These are phyloP conservation scores for Phyllosticta citriasiana DNA, from an alignment of 2,329 filamentous ascomycete genomes.

Conservation along the genomic window DNA sequence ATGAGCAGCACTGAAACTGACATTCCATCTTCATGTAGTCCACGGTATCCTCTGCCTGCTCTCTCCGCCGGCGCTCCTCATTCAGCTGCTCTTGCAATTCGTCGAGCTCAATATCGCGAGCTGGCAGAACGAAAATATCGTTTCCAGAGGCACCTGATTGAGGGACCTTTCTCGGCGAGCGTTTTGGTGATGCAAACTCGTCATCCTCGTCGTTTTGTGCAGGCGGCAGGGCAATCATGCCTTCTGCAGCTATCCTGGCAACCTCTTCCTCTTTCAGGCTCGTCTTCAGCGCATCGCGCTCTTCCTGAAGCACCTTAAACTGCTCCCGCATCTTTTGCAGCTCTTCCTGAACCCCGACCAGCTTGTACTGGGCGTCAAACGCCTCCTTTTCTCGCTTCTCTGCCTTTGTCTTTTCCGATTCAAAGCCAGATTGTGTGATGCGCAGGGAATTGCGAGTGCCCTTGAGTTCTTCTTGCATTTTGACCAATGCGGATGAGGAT, in stretches of 20 bases:
- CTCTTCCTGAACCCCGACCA: constrained; percentile 57
- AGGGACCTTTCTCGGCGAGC: constrained; percentile 37
- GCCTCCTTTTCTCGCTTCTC: constrained; percentile 57
- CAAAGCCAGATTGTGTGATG: constrained; percentile 48
- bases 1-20: constrained; percentile 56
- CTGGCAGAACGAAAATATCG: constrained; percentile 31
- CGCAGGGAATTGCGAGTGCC: constrained; percentile 46
- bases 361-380: constrained; percentile 55
- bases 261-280: constrained; percentile 65
- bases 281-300: constrained; percentile 64
- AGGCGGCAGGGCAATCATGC: constrained; percentile 54
- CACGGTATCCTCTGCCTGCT: constrained; percentile 60
- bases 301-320: constrained; percentile 58
- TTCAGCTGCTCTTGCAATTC: constrained; percentile 42
- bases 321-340: constrained; percentile 53
- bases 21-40: constrained; percentile 71
- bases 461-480: constrained; percentile 66
- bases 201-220: constrained; percentile 43
- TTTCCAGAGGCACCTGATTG: constrained; percentile 32
- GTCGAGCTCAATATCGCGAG: constrained; percentile 25
- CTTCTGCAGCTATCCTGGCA: constrained; percentile 61
- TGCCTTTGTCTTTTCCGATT: constrained; percentile 53
- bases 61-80: constrained; percentile 48
- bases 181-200: constrained; percentile 54
- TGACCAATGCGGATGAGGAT: constrained; percentile 57